Base-by-base conservation (phyloP, 805 yeast genomes). In the Isabelozyma gotoi region DNA sequence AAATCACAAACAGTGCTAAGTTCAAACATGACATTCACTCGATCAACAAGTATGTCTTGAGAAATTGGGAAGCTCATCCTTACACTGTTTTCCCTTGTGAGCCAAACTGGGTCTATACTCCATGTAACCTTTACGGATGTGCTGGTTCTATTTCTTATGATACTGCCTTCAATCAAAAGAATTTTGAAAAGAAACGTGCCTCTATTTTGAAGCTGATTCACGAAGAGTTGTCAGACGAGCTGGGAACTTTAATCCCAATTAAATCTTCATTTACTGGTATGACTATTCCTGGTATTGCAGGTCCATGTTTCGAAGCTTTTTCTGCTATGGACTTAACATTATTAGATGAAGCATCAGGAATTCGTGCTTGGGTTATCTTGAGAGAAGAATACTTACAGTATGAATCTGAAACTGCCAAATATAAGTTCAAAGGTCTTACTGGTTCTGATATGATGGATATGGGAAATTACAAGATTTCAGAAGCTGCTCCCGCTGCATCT, bases 21-120 rank as follows among this genome's bases (percentile, higher is more conserved):
- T 43, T 33, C 33, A 43, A 43, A 33, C 46, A 43, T 19, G 46
- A 43, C 31, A 43, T 43, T n/a, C 46, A 43, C 35, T 43, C 46
- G 12, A 43, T 43, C 17, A 43, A 43, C 38, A 43, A 43, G 36
- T 39, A 39, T 35, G 43, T 43, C 15, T 43, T 43, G 40, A 39
- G 43, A 39, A 43, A 43, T 36, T 43, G 46, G 46, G 43, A 43
- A 19, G 40, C 37, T 15, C 42, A 39, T 39, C 42, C 42, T 5
- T 43, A 32, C 32, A 38, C 42, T 17, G 42, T 43, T 27, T 43
- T 38, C 40, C 46, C 46, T 16, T 43, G 46, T 43, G 46, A 43
- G 31, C 46, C 46, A 17, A 43, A 43, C 42, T 43, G 46, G 46
- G 19, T 38, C 31, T 43, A 43, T 16, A 39, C 46, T 39, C 38